Percentiles rank a stretch among this genome's conserved stretches.
phyloP scores from a whole-genome alignment of 345 rosid genomes.

The Dimocarpus longan region DNA sequence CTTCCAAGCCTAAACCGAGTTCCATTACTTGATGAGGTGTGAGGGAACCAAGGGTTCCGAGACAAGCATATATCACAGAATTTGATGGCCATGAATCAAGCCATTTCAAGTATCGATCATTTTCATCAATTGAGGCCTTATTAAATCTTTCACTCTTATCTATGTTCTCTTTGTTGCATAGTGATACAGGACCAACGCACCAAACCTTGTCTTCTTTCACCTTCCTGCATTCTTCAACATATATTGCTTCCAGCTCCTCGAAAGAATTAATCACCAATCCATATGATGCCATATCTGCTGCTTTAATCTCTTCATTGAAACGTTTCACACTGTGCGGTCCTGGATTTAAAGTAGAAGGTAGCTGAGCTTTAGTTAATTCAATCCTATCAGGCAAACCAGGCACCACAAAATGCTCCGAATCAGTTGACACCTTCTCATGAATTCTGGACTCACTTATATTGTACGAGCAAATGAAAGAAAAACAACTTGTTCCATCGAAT shows the following conservation, averaged over 20 bases:
- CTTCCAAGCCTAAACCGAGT: slow-evolving; percentile 12
- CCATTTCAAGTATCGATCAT: slow-evolving; percentile 10
- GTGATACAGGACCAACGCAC: slow-evolving; percentile 23
- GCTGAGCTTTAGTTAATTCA: slow-evolving; percentile 5
- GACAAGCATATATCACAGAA: slow-evolving; percentile 10
- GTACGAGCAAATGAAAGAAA: slow-evolving; percentile 7
- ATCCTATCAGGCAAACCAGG: slow-evolving; percentile 18
- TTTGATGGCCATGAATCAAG: slow-evolving; percentile 11
- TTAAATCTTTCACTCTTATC: slow-evolving; percentile 11
- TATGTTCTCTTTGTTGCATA: slow-evolving; percentile 1
- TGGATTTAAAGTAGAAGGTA: background rate
- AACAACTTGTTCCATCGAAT: slow-evolving; percentile 13
- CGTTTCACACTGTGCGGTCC: background rate
- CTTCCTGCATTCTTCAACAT: background rate
- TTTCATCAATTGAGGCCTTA: background rate
- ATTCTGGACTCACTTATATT: background rate
- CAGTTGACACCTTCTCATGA: background rate
- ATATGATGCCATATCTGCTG: slow-evolving; percentile 13
- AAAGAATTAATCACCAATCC: slow-evolving; percentile 16
- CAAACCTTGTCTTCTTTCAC: background rate
- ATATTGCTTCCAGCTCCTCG: slow-evolving; percentile 14
- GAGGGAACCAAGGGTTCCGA: slow-evolving; percentile 6
- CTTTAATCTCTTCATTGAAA: background rate
- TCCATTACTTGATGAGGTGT: background rate
- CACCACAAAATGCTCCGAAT: slow-evolving; percentile 11